These are phyloP conservation scores for Tolypocladium endophyticum DNA, from an alignment of 2,329 filamentous ascomycete species.

Conservation along the genomic window DNA sequence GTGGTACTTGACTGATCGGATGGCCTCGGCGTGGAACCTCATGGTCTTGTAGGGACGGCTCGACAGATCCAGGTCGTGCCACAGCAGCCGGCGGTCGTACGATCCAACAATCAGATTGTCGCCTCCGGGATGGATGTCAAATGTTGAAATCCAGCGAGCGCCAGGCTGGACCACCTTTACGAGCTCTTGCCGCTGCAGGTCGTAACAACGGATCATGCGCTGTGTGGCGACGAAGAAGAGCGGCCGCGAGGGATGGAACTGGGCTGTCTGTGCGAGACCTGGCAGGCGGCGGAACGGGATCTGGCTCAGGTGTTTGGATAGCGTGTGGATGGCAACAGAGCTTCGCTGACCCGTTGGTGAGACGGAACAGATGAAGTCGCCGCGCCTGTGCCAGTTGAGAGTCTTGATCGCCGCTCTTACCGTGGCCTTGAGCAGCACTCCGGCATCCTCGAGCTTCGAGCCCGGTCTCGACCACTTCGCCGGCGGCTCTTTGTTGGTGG, in stretches of 20 bases:
- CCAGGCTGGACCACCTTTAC: slow-evolving; percentile 90
- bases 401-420: slow-evolving; percentile 75
- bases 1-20: slow-evolving; percentile 83
- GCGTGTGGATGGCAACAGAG: slow-evolving; percentile 86
- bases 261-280: slow-evolving; percentile 72
- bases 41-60: slow-evolving; percentile 91
- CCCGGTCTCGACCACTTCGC: slow-evolving; percentile 79
- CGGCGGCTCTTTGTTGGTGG: slow-evolving; percentile 59
- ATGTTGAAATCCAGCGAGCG: slow-evolving; percentile 84
- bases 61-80: slow-evolving; percentile 93
- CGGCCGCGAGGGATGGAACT: slow-evolving; percentile 88
- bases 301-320: slow-evolving; percentile 91
- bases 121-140: slow-evolving; percentile 86
- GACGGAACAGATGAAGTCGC: slow-evolving; percentile 89
- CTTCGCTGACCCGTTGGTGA: slow-evolving; percentile 68
- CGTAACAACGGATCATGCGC: slow-evolving; percentile 85
- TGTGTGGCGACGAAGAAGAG: slow-evolving; percentile 96
- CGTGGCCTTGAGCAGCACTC: slow-evolving; percentile 71
- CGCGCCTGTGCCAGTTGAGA: slow-evolving; percentile 85
- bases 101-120: slow-evolving; percentile 92
- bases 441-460: slow-evolving; percentile 59
- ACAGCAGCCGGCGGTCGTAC: slow-evolving; percentile 86
- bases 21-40: slow-evolving; percentile 86
- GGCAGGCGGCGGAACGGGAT: slow-evolving; percentile 76
- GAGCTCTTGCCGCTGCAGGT: slow-evolving; percentile 81